Evolutionary conservation across 2,329 filamentous ascomycete genomes (phyloP).

Genomic region (Colletotrichum theobromicola): DNA sequence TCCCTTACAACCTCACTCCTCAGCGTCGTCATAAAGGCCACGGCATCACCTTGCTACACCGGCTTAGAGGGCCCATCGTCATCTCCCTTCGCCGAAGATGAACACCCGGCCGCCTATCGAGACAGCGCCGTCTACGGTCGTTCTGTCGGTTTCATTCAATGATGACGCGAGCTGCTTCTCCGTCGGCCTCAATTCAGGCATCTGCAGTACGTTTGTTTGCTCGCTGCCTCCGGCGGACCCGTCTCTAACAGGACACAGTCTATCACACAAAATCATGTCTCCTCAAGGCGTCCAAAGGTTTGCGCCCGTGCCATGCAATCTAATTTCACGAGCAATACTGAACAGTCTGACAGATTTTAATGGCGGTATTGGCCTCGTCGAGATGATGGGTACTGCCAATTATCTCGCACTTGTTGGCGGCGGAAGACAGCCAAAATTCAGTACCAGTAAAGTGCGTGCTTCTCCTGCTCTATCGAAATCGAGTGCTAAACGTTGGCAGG

Average conservation of each 20-base stretch:
- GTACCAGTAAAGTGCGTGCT: conserved; percentile 75
- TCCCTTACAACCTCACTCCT: neutral
- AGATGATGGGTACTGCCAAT: conserved; percentile 87
- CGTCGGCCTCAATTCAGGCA: conserved; percentile 84
- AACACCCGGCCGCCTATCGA: conserved; percentile 89
- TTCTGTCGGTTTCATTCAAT: conserved; percentile 87
- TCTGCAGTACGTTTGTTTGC: conserved; percentile 68
- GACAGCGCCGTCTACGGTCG: conserved; percentile 73
- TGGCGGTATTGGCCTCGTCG: conserved; percentile 79
- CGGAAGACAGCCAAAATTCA: conserved; percentile 83
- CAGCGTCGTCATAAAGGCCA: neutral
- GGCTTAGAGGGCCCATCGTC: neutral
- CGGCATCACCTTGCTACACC: neutral
- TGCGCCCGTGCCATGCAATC: neutral
- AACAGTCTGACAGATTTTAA: conserved; percentile 67
- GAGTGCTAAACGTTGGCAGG: conserved; percentile 40
- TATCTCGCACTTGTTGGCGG: conserved; percentile 91
- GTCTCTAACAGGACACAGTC: conserved; percentile 53
- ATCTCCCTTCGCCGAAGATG: conserved; percentile 60
- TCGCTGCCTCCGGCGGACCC: neutral
- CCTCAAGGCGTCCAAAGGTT: conserved; percentile 62
- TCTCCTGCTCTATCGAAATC: neutral
- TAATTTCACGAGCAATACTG: neutral
- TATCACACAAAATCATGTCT: conserved; percentile 76
- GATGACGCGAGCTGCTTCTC: conserved; percentile 84